A percentile compares a stretch with the other conserved stretches of the same genome.
phyloP scores from a whole-genome alignment of 139 green algal species.

The Deuterostichococcus epilithicus region DNA sequence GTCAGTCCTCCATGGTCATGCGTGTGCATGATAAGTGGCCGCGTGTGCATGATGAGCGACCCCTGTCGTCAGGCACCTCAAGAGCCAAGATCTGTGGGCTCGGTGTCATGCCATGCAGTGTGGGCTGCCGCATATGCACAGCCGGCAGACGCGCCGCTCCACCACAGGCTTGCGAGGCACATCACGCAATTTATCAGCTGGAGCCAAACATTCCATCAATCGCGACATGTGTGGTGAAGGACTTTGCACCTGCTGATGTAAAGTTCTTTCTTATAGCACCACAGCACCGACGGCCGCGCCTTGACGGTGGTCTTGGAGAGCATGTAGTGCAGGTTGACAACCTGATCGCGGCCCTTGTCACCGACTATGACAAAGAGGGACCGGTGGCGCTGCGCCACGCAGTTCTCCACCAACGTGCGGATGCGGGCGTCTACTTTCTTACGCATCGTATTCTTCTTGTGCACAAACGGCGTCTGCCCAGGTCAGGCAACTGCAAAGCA shows the following conservation, averaged over 20 bases:
- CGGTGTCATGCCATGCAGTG: too few species aligned
- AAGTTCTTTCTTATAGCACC: constrained; percentile 99
- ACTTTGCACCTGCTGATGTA: constrained; percentile 78
- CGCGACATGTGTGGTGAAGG: not conserved
- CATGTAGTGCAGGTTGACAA: constrained; percentile 99
- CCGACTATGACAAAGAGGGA: constrained; percentile 95
- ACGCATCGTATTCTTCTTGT: constrained; percentile 68
- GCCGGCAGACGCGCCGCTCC: too few species aligned
- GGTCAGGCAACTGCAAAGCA: not conserved
- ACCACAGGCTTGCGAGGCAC: too few species aligned
- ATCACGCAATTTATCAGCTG: too few species aligned
- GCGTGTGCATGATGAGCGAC: too few species aligned
- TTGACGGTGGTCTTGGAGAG: constrained; percentile 93
- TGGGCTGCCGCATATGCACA: too few species aligned
- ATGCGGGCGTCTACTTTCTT: constrained; percentile 97
- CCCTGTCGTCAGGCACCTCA: too few species aligned
- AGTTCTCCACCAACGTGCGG: constrained; percentile 95
- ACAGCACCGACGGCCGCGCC: constrained; percentile 90
- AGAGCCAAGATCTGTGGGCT: too few species aligned
- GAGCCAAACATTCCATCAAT: too few species aligned
- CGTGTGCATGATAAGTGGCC: too few species aligned
- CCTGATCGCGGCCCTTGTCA: constrained; percentile 91
- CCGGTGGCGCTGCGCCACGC: constrained; percentile 83
- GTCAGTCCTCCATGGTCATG: too few species aligned
- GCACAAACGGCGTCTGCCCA: not conserved